These are phyloP conservation scores for Thielaviopsis ethacetica DNA, from an alignment of 2,329 filamentous ascomycete genomes.

Conservation along the genomic window DNA sequence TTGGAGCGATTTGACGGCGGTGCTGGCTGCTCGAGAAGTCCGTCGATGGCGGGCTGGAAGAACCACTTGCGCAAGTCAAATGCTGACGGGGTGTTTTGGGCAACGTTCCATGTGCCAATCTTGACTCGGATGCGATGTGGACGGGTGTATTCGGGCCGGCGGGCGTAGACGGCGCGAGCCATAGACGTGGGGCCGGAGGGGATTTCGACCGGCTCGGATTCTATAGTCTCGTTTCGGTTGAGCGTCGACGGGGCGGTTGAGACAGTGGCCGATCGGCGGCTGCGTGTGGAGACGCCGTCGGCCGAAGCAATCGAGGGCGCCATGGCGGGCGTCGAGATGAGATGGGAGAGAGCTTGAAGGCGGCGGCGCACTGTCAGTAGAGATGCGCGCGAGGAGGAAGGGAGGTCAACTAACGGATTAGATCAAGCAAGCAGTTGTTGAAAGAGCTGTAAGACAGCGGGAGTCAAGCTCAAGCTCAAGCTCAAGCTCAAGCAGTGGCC, in stretches of 20 bases:
- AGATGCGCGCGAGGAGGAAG: neutral
- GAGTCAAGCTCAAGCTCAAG: no score
- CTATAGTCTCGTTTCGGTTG: constrained; percentile 1
- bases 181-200: constrained; percentile 38
- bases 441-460: neutral
- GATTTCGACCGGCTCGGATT: constrained; percentile 27
- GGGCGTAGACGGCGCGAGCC: constrained; percentile 50
- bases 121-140: constrained; percentile 66
- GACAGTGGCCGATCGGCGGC: neutral
- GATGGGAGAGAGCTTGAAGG: neutral
- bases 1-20: neutral
- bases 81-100: constrained; percentile 66
- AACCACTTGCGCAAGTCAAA: constrained; percentile 86
- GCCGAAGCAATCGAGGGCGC: neutral
- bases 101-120: constrained; percentile 91
- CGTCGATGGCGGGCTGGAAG: constrained; percentile 29
- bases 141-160: constrained; percentile 64
- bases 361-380: neutral
- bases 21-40: constrained; percentile 12
- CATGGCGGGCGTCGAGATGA: neutral
- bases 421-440: neutral
- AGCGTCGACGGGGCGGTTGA: neutral
- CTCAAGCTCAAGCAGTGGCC: no score
- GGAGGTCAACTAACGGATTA: neutral
- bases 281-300: neutral